Percentiles rank a stretch among this genome's conserved stretches.
Evolutionary conservation across 2,329 filamentous ascomycete genomes (phyloP).

Genomic region (Botrytis byssoidea): DNA sequence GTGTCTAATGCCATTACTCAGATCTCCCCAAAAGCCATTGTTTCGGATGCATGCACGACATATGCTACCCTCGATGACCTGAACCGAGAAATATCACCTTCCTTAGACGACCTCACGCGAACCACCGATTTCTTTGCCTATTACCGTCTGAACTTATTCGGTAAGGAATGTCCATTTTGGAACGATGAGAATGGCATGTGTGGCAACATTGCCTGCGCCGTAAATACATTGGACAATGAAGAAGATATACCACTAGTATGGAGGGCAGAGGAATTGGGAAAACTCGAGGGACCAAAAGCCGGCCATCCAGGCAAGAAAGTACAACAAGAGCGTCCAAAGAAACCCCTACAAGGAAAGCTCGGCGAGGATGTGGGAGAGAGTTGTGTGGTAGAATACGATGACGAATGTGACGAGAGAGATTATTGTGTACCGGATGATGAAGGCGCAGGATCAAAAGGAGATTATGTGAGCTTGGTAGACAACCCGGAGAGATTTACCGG

Average conservation of each 20-base stretch:
- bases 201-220: constrained; percentile 93
- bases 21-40: constrained; percentile 85
- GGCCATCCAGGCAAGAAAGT: constrained; percentile 76
- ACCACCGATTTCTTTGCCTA: constrained; percentile 98
- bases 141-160: constrained; percentile 91
- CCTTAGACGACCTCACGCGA: constrained; percentile 75
- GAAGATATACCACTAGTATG: constrained; percentile 90
- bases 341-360: constrained; percentile 76
- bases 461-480: constrained; percentile 91
- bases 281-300: constrained; percentile 87
- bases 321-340: constrained; percentile 67
- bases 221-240: constrained; percentile 92
- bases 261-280: constrained; percentile 88
- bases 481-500: constrained; percentile 97
- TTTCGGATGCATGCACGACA: constrained; percentile 91
- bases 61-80: constrained; percentile 86
- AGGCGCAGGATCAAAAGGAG: constrained; percentile 78
- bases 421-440: constrained; percentile 97
- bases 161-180: constrained; percentile 96
- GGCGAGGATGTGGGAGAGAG: constrained; percentile 89
- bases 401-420: constrained; percentile 93
- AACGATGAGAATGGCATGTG: constrained; percentile 90
- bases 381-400: constrained; percentile 95
- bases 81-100: constrained; percentile 73
- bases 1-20: constrained; percentile 46